Percentiles rank a stretch among this genome's conserved stretches.
phyloP scores from a whole-genome alignment of 257 asterid species.

The Solanum habrochaites region DNA sequence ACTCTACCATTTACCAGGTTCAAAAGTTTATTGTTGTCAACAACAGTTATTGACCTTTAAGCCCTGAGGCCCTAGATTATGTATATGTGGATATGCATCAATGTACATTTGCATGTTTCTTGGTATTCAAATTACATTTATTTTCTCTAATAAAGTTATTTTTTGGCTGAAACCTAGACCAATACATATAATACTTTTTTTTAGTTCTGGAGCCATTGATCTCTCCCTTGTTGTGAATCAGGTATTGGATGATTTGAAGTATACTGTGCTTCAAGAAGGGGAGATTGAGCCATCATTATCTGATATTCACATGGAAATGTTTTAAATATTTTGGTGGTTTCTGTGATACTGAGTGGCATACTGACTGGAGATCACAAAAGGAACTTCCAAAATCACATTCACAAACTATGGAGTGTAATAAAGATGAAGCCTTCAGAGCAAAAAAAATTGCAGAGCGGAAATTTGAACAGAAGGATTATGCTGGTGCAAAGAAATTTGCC shows the following conservation, averaged over 20 bases:
- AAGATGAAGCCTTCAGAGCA: constrained; percentile 63
- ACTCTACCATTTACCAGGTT: neutral
- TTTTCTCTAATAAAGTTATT: neutral
- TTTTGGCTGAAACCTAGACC: neutral
- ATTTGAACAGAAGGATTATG: constrained; percentile 42
- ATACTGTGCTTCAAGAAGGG: neutral
- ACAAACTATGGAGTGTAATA: constrained; percentile 62
- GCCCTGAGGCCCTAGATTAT: neutral
- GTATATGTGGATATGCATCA: neutral
- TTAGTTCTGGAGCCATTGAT: neutral
- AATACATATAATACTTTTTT: neutral
- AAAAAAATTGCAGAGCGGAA: constrained; percentile 49
- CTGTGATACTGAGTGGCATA: constrained; percentile 1
- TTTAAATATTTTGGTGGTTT: neutral
- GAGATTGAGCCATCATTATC: neutral
- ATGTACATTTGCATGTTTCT: neutral
- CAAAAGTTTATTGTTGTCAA: neutral
- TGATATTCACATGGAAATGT: neutral
- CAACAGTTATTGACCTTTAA: neutral
- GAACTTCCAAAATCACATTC: constrained; percentile 3
- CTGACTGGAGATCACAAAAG: constrained; percentile 5
- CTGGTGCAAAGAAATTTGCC: constrained; percentile 54
- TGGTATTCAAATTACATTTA: neutral
- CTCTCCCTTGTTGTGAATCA: neutral
- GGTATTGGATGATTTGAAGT: neutral